Evolutionary conservation across 495 filamentous ascomycete species (phyloP), one percentile per base, ranked within the genome.

Genomic region (Paragyromitra xinjiangensis): DNA sequence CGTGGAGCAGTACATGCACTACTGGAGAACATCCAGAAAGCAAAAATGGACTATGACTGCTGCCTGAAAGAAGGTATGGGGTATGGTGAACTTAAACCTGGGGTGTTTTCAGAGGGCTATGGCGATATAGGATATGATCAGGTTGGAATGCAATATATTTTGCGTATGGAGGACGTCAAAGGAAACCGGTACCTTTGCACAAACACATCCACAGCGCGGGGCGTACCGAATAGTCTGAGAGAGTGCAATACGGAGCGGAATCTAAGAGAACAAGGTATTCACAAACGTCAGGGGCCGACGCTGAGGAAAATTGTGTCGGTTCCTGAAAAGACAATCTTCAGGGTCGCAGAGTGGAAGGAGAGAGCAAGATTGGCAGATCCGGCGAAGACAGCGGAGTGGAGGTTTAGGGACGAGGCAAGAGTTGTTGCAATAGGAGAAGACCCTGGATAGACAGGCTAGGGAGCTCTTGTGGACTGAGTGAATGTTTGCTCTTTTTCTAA

Each of bases 381-480:
- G 0, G 74, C 75, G 0, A 55, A 63, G 16, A 79, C 53, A 1
- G 77, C 74, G 1, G 75, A 62, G n/a, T 79, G 74, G 77, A 71
- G 74, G 26, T 72, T 79, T 45, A 48, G 77, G 1, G n/a, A 72
- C 11, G 75, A 78, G 22, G 77, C 66, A 1, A 79, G 50, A 12
- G 62, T 79, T 26, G 24, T 79, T 22, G 77, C 74, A 12, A 44
- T 44, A 44, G 42, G 29, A 3, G 29, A 34, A 34, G 29, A 34
- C 29, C 29, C 29, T 3, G 29, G 29, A 34, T 34, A 29, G 1
- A 29, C 29, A 2, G 29, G 4, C 1, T 3, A 3, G 29, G 29
- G 29, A 3, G 29, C 29, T 3, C 29, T 34, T 34, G 29, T 34
- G 1, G 2, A 3, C 29, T 34, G 1, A 34, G 29, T 34, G 29